Conservation (phyloP, 768 basidiomycete species). For the Agrocybe chaxingu region DNA sequence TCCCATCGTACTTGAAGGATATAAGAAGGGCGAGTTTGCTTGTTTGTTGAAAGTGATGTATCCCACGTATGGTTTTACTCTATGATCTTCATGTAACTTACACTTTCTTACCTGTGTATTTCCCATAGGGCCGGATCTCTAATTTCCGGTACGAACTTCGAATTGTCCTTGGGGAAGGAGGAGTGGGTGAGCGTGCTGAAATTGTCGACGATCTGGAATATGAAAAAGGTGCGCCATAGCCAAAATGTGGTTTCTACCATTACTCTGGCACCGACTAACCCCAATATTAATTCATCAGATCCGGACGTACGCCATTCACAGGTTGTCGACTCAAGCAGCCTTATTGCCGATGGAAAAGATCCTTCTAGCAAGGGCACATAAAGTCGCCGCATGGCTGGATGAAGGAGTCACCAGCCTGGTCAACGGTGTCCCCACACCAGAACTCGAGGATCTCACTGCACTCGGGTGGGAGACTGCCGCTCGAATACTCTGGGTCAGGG, state of each 20-base stretch:
- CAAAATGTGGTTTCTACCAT: not conserved
- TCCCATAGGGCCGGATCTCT: slow-evolving; percentile 1
- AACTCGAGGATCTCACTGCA: slow-evolving; percentile 1
- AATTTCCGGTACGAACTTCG: slow-evolving; percentile 4
- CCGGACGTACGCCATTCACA: slow-evolving; percentile 8
- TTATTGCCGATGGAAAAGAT: slow-evolving; percentile 7
- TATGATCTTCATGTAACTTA: not conserved
- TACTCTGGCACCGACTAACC: not conserved
- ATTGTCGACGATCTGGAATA: slow-evolving; percentile 9
- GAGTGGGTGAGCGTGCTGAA: slow-evolving; percentile 11
- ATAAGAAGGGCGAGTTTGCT: slow-evolving; percentile 7
- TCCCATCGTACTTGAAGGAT: slow-evolving; percentile 7
- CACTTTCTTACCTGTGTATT: not conserved
- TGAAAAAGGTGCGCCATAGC: slow-evolving; percentile 1
- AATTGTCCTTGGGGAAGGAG: slow-evolving; percentile 3
- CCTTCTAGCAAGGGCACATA: slow-evolving; percentile 6
- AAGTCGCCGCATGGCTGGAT: slow-evolving; percentile 4
- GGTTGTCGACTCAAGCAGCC: slow-evolving; percentile 1
- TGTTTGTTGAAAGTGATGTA: slow-evolving; percentile 9
- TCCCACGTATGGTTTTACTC: slow-evolving; percentile 2
- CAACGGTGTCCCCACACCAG: not conserved
- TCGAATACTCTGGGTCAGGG: slow-evolving; percentile 3
- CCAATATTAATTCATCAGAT: not conserved
- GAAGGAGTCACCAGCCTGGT: slow-evolving; percentile 8
- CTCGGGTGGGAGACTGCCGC: slow-evolving; percentile 6